Conservation (phyloP, 2,329 filamentous ascomycete species). For the Pseudogymnoascus sp. region DNA sequence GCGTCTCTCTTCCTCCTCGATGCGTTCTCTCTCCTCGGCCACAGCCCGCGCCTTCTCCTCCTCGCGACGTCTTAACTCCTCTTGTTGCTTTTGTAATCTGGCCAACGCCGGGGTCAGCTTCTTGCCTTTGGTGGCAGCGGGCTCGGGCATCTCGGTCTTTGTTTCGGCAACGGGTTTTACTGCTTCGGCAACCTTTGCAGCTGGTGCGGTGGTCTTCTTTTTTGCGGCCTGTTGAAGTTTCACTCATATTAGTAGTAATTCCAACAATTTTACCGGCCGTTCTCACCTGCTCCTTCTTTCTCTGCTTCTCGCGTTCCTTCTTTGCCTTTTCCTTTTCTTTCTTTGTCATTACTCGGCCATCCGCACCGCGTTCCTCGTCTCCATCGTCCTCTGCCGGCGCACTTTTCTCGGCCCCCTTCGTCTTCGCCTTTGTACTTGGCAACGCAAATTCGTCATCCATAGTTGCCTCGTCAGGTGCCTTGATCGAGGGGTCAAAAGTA, state of each 20-base stretch:
- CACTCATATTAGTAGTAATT: conserved; percentile 11
- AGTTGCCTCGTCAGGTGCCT: conserved; percentile 72
- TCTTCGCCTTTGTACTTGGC: conserved; percentile 65
- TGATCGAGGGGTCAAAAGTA: conserved; percentile 40
- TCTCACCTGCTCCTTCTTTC: conserved; percentile 91
- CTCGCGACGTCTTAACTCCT: conserved; percentile 57
- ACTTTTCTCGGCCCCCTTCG: conserved; percentile 44
- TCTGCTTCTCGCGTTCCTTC: conserved; percentile 96
- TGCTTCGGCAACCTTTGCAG: conserved; percentile 49
- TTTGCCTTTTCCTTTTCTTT: conserved; percentile 97
- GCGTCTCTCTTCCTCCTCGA: conserved; percentile 57
- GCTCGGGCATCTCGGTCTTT: conserved; percentile 39
- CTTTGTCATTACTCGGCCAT: conserved; percentile 78
- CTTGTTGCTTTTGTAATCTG: conserved; percentile 73
- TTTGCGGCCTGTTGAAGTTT: conserved; percentile 56
- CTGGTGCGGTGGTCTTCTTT: conserved; percentile 59
- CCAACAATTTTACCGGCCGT: background rate
- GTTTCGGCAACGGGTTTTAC: conserved; percentile 43
- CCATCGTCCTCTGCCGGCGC: conserved; percentile 40
- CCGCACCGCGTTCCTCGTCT: conserved; percentile 45
- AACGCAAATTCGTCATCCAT: conserved; percentile 80
- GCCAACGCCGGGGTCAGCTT: conserved; percentile 72
- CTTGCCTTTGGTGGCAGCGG: conserved; percentile 70
- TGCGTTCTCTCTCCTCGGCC: conserved; percentile 56
- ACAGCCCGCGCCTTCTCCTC: conserved; percentile 53